Percentiles rank a stretch among this genome's conserved stretches.
These are phyloP conservation scores for Acacia acuminata DNA, from an alignment of 306 rosid species.

Conservation along the genomic window DNA sequence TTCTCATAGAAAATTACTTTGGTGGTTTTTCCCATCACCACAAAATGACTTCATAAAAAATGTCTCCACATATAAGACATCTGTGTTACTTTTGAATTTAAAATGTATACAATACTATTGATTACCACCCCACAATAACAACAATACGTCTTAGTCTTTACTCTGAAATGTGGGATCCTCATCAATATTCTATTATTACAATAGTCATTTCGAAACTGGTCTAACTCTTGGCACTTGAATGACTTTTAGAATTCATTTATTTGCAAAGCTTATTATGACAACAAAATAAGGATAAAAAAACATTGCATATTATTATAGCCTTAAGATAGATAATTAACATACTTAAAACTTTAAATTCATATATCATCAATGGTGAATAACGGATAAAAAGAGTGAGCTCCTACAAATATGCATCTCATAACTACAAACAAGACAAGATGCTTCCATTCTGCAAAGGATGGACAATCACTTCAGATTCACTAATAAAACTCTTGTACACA, in stretches of 20 bases:
- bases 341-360: background rate
- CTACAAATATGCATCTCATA: background rate
- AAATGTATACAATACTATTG: background rate
- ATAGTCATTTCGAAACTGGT: background rate
- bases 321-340: background rate
- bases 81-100: background rate
- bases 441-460: background rate
- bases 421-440: background rate
- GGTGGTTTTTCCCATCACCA: background rate
- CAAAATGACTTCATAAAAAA: background rate
- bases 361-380: background rate
- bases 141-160: background rate
- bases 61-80: background rate
- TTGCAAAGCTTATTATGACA: background rate
- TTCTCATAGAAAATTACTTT: background rate
- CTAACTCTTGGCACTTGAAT: background rate
- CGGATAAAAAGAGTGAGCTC: background rate
- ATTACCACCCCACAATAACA: background rate
- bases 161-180: background rate
- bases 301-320: background rate
- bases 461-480: background rate
- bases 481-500: background rate
- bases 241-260: background rate
- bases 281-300: background rate
- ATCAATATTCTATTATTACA: background rate